Conservation (phyloP, 2,329 filamentous ascomycete species). For the Verticillium longisporum region DNA sequence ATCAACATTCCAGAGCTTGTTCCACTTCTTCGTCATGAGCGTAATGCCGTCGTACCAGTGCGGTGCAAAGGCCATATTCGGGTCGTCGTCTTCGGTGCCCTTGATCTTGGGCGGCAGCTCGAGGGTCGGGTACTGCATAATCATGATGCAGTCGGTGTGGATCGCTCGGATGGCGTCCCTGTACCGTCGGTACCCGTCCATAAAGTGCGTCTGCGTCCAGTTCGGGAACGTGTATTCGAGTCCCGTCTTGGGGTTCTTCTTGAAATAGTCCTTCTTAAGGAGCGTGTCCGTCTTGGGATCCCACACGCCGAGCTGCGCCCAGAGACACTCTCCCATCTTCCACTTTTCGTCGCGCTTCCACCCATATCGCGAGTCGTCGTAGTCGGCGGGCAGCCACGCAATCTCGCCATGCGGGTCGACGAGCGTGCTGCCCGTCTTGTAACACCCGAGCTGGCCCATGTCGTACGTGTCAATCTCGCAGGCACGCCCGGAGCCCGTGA, state of each 20-base stretch:
- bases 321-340: conserved; percentile 91
- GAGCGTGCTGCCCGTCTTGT: conserved; percentile 75
- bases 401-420: conserved; percentile 82
- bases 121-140: conserved; percentile 86
- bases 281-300: conserved; percentile 72
- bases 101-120: conserved; percentile 88
- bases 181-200: conserved; percentile 77
- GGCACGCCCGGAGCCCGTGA: conserved; percentile 84
- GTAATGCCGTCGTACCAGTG: conserved; percentile 98
- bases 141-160: conserved; percentile 76
- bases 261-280: conserved; percentile 81
- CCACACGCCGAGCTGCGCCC: conserved; percentile 97
- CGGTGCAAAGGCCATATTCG: conserved; percentile 83
- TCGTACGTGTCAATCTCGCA: conserved; percentile 90
- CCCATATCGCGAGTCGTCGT: conserved; percentile 82
- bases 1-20: conserved; percentile 93
- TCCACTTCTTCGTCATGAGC: conserved; percentile 98
- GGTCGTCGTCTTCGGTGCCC: conserved; percentile 81
- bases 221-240: conserved; percentile 70
- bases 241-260: conserved; percentile 67
- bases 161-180: conserved; percentile 65
- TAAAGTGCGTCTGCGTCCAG: conserved; percentile 88
- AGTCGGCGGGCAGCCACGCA: conserved; percentile 76
- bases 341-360: conserved; percentile 84
- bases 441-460: conserved; percentile 87